Evolutionary conservation across 208 protist species (phyloP).

Genomic region (Trypanosoma theileri): DNA sequence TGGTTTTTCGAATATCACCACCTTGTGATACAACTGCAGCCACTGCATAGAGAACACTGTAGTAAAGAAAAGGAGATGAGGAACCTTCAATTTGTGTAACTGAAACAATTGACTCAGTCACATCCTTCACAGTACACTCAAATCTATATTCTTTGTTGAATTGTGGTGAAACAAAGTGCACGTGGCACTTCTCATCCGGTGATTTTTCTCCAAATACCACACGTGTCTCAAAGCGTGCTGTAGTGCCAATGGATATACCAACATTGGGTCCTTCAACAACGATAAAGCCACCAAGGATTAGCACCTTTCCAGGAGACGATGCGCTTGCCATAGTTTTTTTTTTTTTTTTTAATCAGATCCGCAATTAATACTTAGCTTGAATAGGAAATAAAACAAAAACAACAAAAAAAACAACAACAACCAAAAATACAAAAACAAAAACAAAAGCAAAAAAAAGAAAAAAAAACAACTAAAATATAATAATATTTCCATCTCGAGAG

Average conservation of each 20-base stretch:
- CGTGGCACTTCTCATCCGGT: conserved; percentile 30
- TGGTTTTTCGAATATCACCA: conserved; percentile 17
- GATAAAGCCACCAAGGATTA: conserved; percentile 95
- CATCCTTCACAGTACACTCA: conserved; percentile 27
- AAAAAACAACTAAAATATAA: too few species aligned
- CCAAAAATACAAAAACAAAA: neutral
- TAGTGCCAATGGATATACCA: conserved; percentile 92
- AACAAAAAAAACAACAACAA: neutral
- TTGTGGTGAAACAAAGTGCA: conserved; percentile 82
- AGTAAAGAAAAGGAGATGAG: conserved; percentile 63
- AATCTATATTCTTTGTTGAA: conserved; percentile 74
- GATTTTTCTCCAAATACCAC: conserved; percentile 28
- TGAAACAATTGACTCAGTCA: conserved; percentile 30
- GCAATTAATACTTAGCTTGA: neutral
- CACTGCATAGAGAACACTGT: conserved; percentile 70
- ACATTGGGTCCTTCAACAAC: conserved; percentile 90
- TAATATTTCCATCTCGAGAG: too few species aligned
- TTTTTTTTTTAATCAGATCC: conserved; percentile 3
- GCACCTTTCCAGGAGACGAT: conserved; percentile 94
- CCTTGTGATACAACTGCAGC: conserved; percentile 34
- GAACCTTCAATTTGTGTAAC: conserved; percentile 61
- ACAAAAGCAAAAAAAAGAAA: too few species aligned
- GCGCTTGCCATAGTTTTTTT: conserved; percentile 36
- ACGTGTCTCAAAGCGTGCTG: conserved; percentile 85
- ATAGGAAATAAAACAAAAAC: neutral